Evolutionary conservation across 148 eudicot species (phyloP).

Genomic region (Silene uniflora): DNA sequence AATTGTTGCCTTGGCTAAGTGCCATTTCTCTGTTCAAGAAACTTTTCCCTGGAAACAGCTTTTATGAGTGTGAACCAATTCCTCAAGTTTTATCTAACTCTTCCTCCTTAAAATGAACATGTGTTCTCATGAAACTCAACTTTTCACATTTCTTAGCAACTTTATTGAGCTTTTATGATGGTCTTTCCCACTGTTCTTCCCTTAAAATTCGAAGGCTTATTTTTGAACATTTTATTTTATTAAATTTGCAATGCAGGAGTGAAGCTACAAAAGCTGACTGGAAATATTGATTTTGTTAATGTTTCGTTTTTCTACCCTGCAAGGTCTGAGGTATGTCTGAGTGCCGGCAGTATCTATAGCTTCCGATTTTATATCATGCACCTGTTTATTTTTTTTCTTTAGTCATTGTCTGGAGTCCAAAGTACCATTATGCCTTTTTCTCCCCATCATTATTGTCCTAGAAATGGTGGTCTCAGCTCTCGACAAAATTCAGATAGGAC

Average conservation of each 20-base stretch:
- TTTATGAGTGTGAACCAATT: background rate
- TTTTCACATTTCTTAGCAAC: background rate
- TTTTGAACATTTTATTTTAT: constrained; percentile 1
- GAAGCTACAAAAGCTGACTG: constrained; percentile 57
- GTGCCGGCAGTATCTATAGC: constrained; percentile 7
- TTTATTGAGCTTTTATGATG: background rate
- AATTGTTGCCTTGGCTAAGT: constrained; percentile 1
- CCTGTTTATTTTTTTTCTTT: constrained; percentile 1
- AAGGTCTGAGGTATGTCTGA: constrained; percentile 53
- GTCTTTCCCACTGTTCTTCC: background rate
- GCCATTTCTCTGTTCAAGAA: background rate
- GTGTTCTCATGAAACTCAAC: background rate
- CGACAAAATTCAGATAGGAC: background rate
- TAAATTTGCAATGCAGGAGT: constrained; percentile 48
- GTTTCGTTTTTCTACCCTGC: constrained; percentile 77
- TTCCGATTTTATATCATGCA: background rate
- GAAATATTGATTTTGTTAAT: constrained; percentile 68
- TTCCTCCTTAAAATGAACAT: background rate
- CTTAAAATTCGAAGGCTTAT: background rate
- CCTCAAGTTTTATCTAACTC: constrained; percentile 4
- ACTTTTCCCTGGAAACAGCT: background rate
- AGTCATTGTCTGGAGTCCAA: background rate
- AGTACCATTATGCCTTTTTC: background rate
- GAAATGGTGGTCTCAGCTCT: background rate
- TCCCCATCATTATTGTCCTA: background rate